Evolutionary conservation across 2,329 filamentous ascomycete species (phyloP).

Genomic region (Fusarium neocosmosporiellum): DNA sequence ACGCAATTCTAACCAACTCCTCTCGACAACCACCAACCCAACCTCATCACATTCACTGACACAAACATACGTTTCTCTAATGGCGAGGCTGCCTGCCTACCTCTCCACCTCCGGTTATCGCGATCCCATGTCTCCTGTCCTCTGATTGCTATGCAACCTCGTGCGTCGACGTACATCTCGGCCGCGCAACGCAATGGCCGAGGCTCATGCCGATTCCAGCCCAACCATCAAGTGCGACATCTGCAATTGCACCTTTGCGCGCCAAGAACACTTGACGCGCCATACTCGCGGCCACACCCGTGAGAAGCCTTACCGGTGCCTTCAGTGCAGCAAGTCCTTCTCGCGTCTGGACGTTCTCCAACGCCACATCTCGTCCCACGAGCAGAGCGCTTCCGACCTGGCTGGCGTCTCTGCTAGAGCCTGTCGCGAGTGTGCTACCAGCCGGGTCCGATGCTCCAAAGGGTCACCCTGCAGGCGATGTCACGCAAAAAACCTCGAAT

Average conservation of each 20-base stretch:
- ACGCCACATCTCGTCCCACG: slow-evolving; percentile 23
- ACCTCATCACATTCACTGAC: neutral
- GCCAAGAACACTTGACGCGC: slow-evolving; percentile 29
- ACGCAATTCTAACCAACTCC: neutral
- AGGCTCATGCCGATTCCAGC: neutral
- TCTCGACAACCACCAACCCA: neutral
- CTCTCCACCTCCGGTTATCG: neutral
- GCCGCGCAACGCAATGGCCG: neutral
- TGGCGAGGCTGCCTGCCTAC: neutral
- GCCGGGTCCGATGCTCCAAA: slow-evolving; percentile 32
- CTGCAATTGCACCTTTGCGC: slow-evolving; percentile 16
- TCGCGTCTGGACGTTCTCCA: slow-evolving; percentile 27
- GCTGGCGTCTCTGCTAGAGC: slow-evolving; percentile 12
- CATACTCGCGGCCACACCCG: slow-evolving; percentile 27
- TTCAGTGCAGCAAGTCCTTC: slow-evolving; percentile 26
- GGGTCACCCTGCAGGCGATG: slow-evolving; percentile 26
- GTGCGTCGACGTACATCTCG: neutral
- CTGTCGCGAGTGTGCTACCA: slow-evolving; percentile 24
- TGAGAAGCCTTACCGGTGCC: slow-evolving; percentile 29
- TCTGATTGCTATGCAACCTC: neutral
- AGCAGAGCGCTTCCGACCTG: neutral
- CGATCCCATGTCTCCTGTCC: neutral
- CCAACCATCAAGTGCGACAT: slow-evolving; percentile 7
- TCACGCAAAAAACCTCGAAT: slow-evolving; percentile 9
- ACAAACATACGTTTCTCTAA: neutral